These are phyloP conservation scores for Pholiota molesta DNA, from an alignment of 768 basidiomycete species.

Conservation along the genomic window DNA sequence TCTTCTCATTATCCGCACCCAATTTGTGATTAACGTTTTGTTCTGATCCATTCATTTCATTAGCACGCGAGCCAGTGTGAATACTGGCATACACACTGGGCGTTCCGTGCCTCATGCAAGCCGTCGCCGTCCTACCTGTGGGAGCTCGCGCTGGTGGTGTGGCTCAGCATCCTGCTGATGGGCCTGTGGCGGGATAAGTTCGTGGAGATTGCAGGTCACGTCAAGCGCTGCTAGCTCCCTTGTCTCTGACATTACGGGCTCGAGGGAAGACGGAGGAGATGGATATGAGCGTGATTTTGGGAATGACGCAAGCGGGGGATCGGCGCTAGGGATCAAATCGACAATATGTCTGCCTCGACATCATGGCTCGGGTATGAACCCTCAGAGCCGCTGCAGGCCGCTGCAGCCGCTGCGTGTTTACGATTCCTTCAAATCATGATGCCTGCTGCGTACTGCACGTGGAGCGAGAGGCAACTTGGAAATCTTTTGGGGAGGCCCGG, in stretches of 20 bases:
- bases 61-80: slow-evolving; percentile 41
- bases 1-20: background rate
- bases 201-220: background rate
- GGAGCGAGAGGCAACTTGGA: background rate
- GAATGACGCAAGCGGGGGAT: background rate
- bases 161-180: slow-evolving; percentile 28
- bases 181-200: slow-evolving; percentile 29
- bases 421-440: background rate
- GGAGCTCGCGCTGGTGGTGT: slow-evolving; percentile 27
- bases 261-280: background rate
- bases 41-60: background rate
- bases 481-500: background rate
- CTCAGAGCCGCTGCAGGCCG: background rate
- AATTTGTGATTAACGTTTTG: background rate
- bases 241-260: no score
- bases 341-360: background rate
- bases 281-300: background rate
- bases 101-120: slow-evolving; percentile 16
- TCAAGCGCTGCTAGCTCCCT: background rate
- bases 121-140: slow-evolving; percentile 16
- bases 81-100: slow-evolving; percentile 35
- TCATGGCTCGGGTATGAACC: background rate
- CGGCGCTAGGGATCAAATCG: background rate
- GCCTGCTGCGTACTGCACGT: background rate
- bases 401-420: background rate